Base-by-base conservation (phyloP, 352 stramenopile genomes). In the Phytophthora niederhauseri region DNA sequence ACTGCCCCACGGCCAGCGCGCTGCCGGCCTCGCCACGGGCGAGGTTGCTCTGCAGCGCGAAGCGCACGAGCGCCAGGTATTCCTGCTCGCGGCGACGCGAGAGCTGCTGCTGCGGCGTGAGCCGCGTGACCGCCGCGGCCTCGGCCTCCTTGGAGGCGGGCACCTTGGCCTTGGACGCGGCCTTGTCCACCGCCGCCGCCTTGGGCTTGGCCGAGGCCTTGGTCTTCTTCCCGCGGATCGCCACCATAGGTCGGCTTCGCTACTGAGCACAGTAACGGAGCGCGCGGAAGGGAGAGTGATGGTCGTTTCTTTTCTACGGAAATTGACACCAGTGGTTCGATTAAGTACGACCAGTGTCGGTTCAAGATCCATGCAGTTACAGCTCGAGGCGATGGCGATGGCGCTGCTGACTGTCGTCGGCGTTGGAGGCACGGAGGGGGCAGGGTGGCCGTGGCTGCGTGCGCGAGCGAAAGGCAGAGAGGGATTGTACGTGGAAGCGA, bases 201-300 rank as follows among this genome's bases (percentile, higher is more conserved):
- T 85, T 91, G 60, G 70, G 75, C 71, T 87, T 92, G 48, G 85
- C 61, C 41, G 81, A 77, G 17, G 78, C 82, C 68, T 89, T 91
- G 36, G 80, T 65, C 73, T 94, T 94, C 72, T 89, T 90, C 20
- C 82, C 82, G 9, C 85, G 82, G 52, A 94, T 81, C 51, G 85
- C 82, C 61, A 91, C 85, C 85, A 94, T 93, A 58, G 50, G 48
- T 57, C 66, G 15, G 41, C 41, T 49, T 19, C 20, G 46, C 46
- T 52, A 28, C 46, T 52, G n/a, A 17, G 46, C 19, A 11, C 50
- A 20, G 17, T 46, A 26, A 52, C 34, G 56, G 41, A 46, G 15
- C 48, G 31, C 48, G 31, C 61, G 31, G 5, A 46, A 41, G 56
- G 20, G 41, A 56, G 50, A 73, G 38, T 56, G 43, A 49, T 49